These are phyloP conservation scores for Phytophthora hibernalis DNA, from an alignment of 352 stramenopile species.

Conservation along the genomic window DNA sequence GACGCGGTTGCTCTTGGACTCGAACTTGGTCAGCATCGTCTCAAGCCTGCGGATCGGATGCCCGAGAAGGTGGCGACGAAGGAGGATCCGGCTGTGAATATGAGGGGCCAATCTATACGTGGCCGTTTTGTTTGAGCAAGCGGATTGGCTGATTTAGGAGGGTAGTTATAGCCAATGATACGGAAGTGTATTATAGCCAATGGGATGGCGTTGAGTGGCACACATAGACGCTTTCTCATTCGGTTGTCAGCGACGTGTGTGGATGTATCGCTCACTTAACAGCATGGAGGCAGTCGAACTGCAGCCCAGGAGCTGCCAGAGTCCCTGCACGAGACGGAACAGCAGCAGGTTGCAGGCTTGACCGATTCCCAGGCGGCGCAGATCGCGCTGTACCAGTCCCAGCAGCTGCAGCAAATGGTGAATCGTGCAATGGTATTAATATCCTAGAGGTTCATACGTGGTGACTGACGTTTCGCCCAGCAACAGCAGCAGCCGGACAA, in stretches of 20 bases:
- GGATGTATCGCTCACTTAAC: background rate
- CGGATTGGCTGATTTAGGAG: conserved; percentile 17
- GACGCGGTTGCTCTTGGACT: conserved; percentile 99
- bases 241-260: conserved; percentile 8
- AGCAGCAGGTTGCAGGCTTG: conserved; percentile 19
- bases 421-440: background rate
- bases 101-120: conserved; percentile 29
- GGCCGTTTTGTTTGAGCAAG: background rate
- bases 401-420: conserved; percentile 86
- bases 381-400: conserved; percentile 78
- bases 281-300: conserved; percentile 41
- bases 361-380: conserved; percentile 48
- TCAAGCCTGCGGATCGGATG: background rate
- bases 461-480: conserved; percentile 11
- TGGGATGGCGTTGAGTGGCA: conserved; percentile 2
- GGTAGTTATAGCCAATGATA: too few species aligned
- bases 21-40: conserved; percentile 99
- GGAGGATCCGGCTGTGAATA: conserved; percentile 15
- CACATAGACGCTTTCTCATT: conserved; percentile 29
- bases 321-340: conserved; percentile 22
- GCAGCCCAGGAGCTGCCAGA: conserved; percentile 21
- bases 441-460: background rate
- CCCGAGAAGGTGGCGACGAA: background rate
- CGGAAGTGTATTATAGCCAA: background rate
- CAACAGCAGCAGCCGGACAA: conserved; percentile 75